Evolutionary conservation across 495 filamentous ascomycete genomes (phyloP).

Genomic region (Aspergillus funiculosus): DNA sequence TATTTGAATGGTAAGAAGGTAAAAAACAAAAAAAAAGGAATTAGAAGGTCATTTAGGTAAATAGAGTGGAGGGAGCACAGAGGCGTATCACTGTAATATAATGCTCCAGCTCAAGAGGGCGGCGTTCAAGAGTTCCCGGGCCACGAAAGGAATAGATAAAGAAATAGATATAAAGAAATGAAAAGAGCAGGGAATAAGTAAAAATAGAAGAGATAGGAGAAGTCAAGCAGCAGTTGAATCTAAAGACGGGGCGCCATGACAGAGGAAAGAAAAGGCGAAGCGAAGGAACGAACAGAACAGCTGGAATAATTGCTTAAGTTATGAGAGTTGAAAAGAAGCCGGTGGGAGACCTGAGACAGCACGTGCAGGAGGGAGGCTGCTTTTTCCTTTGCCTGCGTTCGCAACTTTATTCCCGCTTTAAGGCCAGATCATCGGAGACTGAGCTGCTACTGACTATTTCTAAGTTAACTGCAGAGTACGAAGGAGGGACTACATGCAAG

Average conservation of each 20-base stretch:
- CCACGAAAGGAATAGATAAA: slow-evolving; percentile 19
- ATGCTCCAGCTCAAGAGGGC: slow-evolving; percentile 7
- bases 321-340: slow-evolving; percentile 23
- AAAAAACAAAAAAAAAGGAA: not conserved
- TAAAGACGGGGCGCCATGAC: slow-evolving; percentile 33
- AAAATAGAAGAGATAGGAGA: slow-evolving; percentile 21
- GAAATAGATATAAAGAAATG: slow-evolving; percentile 15
- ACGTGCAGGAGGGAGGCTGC: too few species aligned
- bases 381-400: too few species aligned
- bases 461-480: too few species aligned
- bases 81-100: slow-evolving; percentile 5
- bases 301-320: slow-evolving; percentile 22
- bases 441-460: too few species aligned
- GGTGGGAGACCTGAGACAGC: too few species aligned
- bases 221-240: slow-evolving; percentile 4
- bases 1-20: slow-evolving; percentile 10
- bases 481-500: too few species aligned
- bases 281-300: slow-evolving; percentile 16
- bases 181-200: slow-evolving; percentile 26
- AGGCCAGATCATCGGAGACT: too few species aligned
- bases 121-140: slow-evolving; percentile 26
- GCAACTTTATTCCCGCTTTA: too few species aligned
- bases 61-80: not conserved
- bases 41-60: slow-evolving; percentile 11
- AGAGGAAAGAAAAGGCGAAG: slow-evolving; percentile 23